Evolutionary conservation across 139 green algal genomes (phyloP).

Genomic region (Chlamydomonas incerta): DNA sequence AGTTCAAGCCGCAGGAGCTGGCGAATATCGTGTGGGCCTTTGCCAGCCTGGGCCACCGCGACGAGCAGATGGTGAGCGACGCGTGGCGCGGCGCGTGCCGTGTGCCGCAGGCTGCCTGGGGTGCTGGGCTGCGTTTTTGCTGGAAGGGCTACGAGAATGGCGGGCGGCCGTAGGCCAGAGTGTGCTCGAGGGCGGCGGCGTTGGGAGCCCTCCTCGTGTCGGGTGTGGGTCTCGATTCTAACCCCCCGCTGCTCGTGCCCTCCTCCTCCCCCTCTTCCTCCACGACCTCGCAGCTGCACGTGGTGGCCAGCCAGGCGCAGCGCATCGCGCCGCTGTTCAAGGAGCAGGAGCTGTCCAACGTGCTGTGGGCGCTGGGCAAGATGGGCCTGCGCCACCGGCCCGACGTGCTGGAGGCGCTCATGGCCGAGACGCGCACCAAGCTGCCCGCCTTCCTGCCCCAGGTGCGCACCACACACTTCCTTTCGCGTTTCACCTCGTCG

Average conservation of each 20-base stretch:
- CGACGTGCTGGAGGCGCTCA: constrained; percentile 49
- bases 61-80: constrained; percentile 49
- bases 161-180: no score
- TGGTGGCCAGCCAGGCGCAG: constrained; percentile 34
- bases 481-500: no score
- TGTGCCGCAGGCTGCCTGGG: no score
- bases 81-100: no score
- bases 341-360: constrained; percentile 75
- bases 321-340: constrained; percentile 61
- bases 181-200: no score
- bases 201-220: no score
- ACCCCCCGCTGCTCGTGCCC: no score
- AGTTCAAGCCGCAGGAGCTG: constrained; percentile 77
- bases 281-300: constrained; percentile 8
- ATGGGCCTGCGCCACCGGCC: constrained; percentile 34
- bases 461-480: constrained; percentile 38
- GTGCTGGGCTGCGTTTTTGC: no score
- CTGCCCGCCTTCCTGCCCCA: constrained; percentile 64
- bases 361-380: constrained; percentile 69
- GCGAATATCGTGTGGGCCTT: constrained; percentile 76
- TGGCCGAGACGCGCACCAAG: constrained; percentile 52
- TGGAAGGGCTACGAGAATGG: no score
- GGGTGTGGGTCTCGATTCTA: no score
- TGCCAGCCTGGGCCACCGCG: constrained; percentile 58
- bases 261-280: no score